Percentiles rank a stretch among this genome's conserved stretches.
Evolutionary conservation across 1,139 yeast genomes (phyloP).

Genomic region (Scheffersomyces stambukii): DNA sequence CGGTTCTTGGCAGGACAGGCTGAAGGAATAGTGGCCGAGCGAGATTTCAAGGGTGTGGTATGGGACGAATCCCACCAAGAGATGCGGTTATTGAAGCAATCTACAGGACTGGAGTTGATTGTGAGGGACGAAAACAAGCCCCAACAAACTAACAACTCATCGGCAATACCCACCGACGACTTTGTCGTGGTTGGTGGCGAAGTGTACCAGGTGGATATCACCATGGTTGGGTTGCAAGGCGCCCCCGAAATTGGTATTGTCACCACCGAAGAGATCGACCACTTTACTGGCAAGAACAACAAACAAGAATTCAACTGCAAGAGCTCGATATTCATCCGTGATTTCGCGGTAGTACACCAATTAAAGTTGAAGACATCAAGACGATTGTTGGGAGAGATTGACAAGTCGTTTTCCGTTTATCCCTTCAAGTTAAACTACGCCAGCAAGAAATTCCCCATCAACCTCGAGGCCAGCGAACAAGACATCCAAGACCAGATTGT

Average conservation of each 20-base stretch:
- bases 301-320: conserved; percentile 49
- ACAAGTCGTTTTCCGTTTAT: conserved; percentile 73
- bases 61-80: conserved; percentile 90
- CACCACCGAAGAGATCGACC: conserved; percentile 62
- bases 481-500: conserved; percentile 34
- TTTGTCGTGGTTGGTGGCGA: conserved; percentile 76
- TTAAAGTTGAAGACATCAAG: conserved; percentile 75
- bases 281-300: conserved; percentile 59
- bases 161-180: conserved; percentile 72
- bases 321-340: conserved; percentile 80
- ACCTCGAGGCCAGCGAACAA: conserved; percentile 25
- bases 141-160: conserved; percentile 21
- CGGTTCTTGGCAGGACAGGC: conserved; percentile 95
- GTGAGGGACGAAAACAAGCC: conserved; percentile 11
- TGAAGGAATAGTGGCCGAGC: conserved; percentile 85
- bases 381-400: conserved; percentile 64
- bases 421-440: conserved; percentile 83
- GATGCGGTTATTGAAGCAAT: conserved; percentile 46
- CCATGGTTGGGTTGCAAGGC: conserved; percentile 65
- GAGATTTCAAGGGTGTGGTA: conserved; percentile 86
- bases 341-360: conserved; percentile 73
- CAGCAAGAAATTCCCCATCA: conserved; percentile 56
- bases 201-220: conserved; percentile 79
- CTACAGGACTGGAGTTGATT: conserved; percentile 34
- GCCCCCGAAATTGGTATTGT: conserved; percentile 57